A percentile compares a stretch with the other conserved stretches of the same genome.
phyloP scores from a whole-genome alignment of 345 rosid genomes.

The Eutrema yunnanense region DNA sequence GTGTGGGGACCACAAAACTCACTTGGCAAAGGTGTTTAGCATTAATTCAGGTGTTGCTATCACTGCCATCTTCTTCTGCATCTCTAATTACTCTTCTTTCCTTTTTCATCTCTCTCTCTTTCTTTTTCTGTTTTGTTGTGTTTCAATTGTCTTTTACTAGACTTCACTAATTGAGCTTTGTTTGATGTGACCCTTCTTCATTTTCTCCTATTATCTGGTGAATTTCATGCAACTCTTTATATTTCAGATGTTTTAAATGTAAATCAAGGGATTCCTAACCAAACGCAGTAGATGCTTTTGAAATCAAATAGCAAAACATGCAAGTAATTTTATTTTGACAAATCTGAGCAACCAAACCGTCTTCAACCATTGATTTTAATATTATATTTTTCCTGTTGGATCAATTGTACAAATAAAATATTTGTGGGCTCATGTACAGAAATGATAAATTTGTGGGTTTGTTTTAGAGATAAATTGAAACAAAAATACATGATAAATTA shows the following conservation, averaged over 20 bases:
- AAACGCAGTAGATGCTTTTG: neutral
- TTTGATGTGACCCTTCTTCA: conserved; percentile 8
- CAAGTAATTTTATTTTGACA: neutral
- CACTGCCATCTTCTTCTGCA: conserved; percentile 7
- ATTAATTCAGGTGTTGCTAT: conserved; percentile 25
- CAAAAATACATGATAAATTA: neutral
- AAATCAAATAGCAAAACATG: neutral
- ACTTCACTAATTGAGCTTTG: conserved; percentile 9
- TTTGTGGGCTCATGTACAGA: neutral
- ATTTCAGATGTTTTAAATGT: neutral
- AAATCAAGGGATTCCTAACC: neutral
- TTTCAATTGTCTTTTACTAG: conserved; percentile 13
- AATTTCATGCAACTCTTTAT: conserved; percentile 12
- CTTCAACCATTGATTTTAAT: neutral
- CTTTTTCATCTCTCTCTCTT: conserved; percentile 5
- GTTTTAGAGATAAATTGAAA: neutral
- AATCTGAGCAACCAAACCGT: neutral
- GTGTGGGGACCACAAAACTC: conserved; percentile 3
- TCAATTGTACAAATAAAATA: neutral
- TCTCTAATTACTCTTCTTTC: conserved; percentile 18
- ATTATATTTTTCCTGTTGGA: neutral
- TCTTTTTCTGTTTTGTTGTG: conserved; percentile 12
- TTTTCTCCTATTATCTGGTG: neutral
- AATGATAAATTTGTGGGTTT: too few species aligned
- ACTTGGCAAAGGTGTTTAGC: conserved; percentile 20